Conservation (phyloP, 1,284 basidiomycete genomes). For the Hypsizygus ulmarius region DNA sequence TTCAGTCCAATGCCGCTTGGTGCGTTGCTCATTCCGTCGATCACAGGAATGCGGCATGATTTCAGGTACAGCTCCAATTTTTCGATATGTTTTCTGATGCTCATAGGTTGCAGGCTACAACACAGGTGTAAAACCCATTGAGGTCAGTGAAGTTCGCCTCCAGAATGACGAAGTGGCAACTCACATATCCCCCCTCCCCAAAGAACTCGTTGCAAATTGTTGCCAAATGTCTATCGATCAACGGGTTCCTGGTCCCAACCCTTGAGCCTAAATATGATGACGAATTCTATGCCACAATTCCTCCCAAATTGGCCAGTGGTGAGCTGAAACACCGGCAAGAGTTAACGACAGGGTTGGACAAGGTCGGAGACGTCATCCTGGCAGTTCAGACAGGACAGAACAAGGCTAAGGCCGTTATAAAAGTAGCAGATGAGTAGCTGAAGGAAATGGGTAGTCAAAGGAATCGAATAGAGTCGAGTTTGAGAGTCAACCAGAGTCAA, state of each 20-base stretch:
- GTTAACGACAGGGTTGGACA: constrained; percentile 47
- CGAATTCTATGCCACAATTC: constrained; percentile 52
- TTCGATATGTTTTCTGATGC: neutral
- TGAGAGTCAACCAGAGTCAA: no score
- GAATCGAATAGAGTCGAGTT: no score
- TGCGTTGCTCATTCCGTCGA: neutral
- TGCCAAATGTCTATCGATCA: constrained; percentile 44
- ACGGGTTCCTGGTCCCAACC: constrained; percentile 58
- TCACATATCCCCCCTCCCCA: neutral
- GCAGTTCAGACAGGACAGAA: constrained; percentile 58
- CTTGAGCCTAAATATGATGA: constrained; percentile 36
- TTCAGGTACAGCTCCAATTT: constrained; percentile 20
- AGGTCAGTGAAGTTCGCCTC: constrained; percentile 20
- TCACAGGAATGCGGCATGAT: constrained; percentile 39
- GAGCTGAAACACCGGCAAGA: constrained; percentile 61
- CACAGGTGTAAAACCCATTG: constrained; percentile 25
- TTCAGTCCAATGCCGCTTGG: neutral
- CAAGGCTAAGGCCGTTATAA: constrained; percentile 54
- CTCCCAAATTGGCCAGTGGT: constrained; percentile 50
- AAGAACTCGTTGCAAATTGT: constrained; percentile 35
- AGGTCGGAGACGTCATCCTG: constrained; percentile 48
- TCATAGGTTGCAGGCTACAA: constrained; percentile 31
- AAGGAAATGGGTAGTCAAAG: no score
- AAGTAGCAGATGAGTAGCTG: constrained; percentile 44
- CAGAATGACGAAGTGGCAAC: no score